Evolutionary conservation across 116 monocot species (phyloP).

Genomic region (Phalaenopsis hybrid): DNA sequence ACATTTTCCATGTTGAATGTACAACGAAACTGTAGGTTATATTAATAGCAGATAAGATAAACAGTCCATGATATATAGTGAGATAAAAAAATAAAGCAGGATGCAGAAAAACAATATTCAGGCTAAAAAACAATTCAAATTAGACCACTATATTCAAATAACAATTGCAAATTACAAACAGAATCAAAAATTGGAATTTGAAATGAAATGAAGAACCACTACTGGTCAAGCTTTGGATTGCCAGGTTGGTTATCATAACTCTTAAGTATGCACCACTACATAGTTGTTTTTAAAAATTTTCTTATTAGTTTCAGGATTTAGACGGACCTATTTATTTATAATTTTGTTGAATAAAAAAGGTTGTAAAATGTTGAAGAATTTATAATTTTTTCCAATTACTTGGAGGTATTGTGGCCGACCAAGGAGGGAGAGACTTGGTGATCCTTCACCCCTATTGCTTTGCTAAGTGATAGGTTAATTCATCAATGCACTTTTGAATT

Average conservation of each 20-base stretch:
- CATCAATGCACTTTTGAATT: too few species aligned
- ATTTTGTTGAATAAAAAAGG: too few species aligned
- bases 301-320: too few species aligned
- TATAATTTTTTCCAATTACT: too few species aligned
- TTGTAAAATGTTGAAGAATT: too few species aligned
- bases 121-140: background rate
- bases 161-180: background rate
- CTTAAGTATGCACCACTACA: background rate
- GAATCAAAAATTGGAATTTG: background rate
- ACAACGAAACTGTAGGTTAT: background rate
- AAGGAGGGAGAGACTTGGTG: too few species aligned
- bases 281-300: too few species aligned
- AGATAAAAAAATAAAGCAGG: background rate
- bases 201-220: background rate
- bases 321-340: too few species aligned
- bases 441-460: too few species aligned
- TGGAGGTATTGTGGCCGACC: too few species aligned
- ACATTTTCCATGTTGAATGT: background rate
- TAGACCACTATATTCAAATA: background rate
- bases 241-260: background rate
- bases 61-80: background rate
- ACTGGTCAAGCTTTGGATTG: background rate
- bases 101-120: background rate
- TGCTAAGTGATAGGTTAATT: too few species aligned
- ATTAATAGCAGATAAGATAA: background rate